Evolutionary conservation across 805 yeast species (phyloP).

Genomic region (Candida sphagnicola): DNA sequence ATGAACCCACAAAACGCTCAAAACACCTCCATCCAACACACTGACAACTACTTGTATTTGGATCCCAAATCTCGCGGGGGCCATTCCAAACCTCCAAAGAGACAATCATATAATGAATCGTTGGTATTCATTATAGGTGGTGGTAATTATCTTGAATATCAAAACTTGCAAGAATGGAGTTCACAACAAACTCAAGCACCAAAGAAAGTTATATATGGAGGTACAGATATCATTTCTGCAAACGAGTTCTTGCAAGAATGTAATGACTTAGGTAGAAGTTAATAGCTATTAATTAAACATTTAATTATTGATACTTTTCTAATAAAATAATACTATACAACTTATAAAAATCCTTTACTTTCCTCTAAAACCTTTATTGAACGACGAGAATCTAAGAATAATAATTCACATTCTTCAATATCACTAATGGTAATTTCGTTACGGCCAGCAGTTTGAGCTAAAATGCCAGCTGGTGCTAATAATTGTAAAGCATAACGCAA

Average conservation of each 20-base stretch:
- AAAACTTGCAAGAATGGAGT: constrained; percentile 89
- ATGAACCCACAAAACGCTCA: constrained; percentile 75
- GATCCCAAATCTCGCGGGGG: constrained; percentile 93
- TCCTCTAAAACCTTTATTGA: constrained; percentile 66
- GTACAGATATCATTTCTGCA: constrained; percentile 74
- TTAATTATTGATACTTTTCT: constrained; percentile 5
- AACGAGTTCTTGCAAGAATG: constrained; percentile 66
- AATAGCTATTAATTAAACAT: constrained; percentile 1
- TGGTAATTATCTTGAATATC: constrained; percentile 91
- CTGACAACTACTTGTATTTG: constrained; percentile 86
- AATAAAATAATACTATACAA: constrained; percentile 2
- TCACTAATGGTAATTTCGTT: constrained; percentile 64
- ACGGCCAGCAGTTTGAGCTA: constrained; percentile 72
- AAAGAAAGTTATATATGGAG: constrained; percentile 77
- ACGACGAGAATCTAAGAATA: constrained; percentile 84
- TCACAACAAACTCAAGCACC: constrained; percentile 24
- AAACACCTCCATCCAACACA: constrained; percentile 59
- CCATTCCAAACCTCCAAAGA: constrained; percentile 81
- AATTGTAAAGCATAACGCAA: constrained; percentile 90
- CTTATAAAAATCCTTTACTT: constrained; percentile 34
- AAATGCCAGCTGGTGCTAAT: constrained; percentile 83
- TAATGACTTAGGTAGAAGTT: constrained; percentile 41
- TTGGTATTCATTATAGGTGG: constrained; percentile 95
- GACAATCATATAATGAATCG: constrained; percentile 76
- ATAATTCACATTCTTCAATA: constrained; percentile 74